phyloP scores from a whole-genome alignment of 257 asterid genomes.

The Forsythia viridissima region DNA sequence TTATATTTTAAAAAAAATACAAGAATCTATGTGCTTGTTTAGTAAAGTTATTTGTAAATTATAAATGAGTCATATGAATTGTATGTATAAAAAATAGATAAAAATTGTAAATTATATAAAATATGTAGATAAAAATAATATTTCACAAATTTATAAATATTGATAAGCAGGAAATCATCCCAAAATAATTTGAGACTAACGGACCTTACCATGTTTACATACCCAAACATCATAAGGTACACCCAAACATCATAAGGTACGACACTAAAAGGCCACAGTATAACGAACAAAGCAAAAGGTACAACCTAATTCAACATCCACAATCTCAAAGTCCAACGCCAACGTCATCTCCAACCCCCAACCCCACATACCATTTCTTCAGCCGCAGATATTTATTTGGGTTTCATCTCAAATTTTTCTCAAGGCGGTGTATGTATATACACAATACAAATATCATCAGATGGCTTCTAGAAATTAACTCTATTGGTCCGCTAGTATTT shows the following conservation, averaged over 20 bases:
- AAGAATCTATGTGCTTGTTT: too few relatives aligned
- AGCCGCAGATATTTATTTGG: not conserved
- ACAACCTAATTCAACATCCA: not conserved
- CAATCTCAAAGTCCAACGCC: not conserved
- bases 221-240: not conserved
- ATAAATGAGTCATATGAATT: too few relatives aligned
- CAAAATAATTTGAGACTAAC: too few relatives aligned
- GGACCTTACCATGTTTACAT: not conserved
- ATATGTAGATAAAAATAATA: too few relatives aligned
- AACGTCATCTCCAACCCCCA: not conserved
- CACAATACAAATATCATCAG: not conserved
- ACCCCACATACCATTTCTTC: not conserved
- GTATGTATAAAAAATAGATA: too few relatives aligned
- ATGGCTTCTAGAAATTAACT: not conserved
- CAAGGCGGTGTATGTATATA: not conserved
- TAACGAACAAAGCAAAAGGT: not conserved
- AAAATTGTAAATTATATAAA: too few relatives aligned
- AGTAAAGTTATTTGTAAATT: too few relatives aligned
- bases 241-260: not conserved
- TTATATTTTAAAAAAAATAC: too few relatives aligned
- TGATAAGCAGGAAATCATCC: too few relatives aligned
- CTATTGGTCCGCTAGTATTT: not conserved
- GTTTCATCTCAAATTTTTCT: not conserved
- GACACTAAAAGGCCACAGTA: not conserved
- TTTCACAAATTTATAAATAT: too few relatives aligned